A percentile compares a stretch with the other conserved stretches of the same genome.
Evolutionary conservation across 2,329 filamentous ascomycete genomes (phyloP).

Genomic region (Fusarium neocosmosporiellum): DNA sequence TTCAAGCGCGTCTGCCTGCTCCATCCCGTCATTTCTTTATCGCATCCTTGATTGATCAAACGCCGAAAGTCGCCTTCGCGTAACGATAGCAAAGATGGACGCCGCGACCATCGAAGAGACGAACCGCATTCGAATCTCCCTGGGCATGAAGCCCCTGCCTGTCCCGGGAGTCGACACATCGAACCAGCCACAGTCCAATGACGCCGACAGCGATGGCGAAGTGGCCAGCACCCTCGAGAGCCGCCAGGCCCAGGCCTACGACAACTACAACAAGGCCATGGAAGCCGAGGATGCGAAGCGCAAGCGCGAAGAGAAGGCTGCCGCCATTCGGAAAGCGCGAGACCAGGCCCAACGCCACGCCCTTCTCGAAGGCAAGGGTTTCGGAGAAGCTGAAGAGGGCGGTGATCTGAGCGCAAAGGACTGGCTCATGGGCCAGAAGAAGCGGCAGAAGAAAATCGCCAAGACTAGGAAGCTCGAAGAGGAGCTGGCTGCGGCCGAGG

Average conservation of each 20-base stretch:
- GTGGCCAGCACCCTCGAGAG: slow-evolving; percentile 85
- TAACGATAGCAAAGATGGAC: slow-evolving; percentile 59
- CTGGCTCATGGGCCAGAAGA: slow-evolving; percentile 92
- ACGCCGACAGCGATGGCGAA: slow-evolving; percentile 72
- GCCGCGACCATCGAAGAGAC: slow-evolving; percentile 88
- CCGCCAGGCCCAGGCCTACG: slow-evolving; percentile 76
- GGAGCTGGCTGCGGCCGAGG: slow-evolving; percentile 82
- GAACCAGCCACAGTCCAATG: slow-evolving; percentile 58
- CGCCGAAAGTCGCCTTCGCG: neutral
- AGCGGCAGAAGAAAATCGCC: slow-evolving; percentile 90
- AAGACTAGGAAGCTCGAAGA: slow-evolving; percentile 78
- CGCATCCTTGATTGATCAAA: neutral
- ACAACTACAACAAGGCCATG: slow-evolving; percentile 74
- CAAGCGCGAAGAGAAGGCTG: slow-evolving; percentile 82
- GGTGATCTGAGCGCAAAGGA: slow-evolving; percentile 80
- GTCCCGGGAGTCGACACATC: slow-evolving; percentile 73
- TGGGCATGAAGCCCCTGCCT: slow-evolving; percentile 90
- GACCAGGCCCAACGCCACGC: slow-evolving; percentile 83
- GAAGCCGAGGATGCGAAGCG: slow-evolving; percentile 82
- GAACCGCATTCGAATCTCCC: slow-evolving; percentile 88
- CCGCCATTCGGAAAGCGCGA: slow-evolving; percentile 86
- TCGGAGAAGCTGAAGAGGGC: slow-evolving; percentile 79
- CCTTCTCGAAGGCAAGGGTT: slow-evolving; percentile 82
- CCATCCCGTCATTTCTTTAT: slow-evolving; percentile 3
- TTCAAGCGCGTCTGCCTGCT: slow-evolving; percentile 11